Percentiles rank a stretch among this genome's conserved stretches.
Conservation (phyloP, 2,329 filamentous ascomycete species). For the Tolypocladium ophioglossoides region DNA sequence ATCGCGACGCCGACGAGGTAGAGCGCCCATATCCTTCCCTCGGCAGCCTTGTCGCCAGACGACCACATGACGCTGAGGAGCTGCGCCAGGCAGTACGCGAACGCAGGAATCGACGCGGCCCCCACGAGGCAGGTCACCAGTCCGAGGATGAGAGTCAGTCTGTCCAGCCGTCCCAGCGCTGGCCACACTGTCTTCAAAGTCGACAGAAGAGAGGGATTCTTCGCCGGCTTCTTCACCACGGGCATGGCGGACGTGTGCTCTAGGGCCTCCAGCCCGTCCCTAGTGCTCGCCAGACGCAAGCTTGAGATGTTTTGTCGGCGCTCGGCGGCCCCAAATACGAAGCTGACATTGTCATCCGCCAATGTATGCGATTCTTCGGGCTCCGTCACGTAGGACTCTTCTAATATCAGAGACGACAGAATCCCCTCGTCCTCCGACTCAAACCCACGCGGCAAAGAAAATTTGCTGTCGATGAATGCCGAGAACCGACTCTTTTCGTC, state of each 20-base stretch:
- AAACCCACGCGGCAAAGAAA: neutral
- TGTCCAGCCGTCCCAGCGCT: constrained; percentile 39
- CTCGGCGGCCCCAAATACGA: constrained; percentile 12
- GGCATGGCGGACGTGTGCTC: neutral
- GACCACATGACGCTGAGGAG: constrained; percentile 62
- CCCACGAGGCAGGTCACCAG: constrained; percentile 52
- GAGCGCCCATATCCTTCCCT: constrained; percentile 57
- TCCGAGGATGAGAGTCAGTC: constrained; percentile 46
- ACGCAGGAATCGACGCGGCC: constrained; percentile 59
- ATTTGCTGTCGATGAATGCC: constrained; percentile 1
- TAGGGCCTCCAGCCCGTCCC: neutral
- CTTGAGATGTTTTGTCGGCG: constrained; percentile 18
- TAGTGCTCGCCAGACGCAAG: constrained; percentile 4
- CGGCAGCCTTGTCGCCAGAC: constrained; percentile 31
- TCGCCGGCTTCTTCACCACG: neutral
- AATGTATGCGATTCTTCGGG: neutral
- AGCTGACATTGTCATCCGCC: constrained; percentile 5
- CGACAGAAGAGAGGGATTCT: constrained; percentile 10
- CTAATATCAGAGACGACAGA: neutral
- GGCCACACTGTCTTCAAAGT: constrained; percentile 56
- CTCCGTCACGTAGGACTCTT: neutral
- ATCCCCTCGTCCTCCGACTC: neutral
- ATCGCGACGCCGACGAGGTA: constrained; percentile 58
- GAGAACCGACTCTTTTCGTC: constrained; percentile 3
- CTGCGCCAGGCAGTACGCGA: constrained; percentile 65